These are phyloP conservation scores for Kokia cookei DNA, from an alignment of 441 rosid species.

Conservation along the genomic window DNA sequence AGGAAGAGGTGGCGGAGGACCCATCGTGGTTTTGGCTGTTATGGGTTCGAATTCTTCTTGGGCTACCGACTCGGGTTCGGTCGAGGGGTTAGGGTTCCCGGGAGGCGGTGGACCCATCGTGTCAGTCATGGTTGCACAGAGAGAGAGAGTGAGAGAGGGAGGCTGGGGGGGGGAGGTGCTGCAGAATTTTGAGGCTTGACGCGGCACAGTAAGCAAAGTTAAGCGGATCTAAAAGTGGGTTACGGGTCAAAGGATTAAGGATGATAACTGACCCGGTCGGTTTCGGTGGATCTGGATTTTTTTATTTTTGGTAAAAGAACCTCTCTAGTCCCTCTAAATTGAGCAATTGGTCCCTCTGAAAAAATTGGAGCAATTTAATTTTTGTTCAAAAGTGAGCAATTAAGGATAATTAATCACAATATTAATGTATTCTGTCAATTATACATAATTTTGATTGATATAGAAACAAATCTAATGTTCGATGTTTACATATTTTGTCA, in stretches of 20 bases:
- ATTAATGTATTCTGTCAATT: rapidly evolving
- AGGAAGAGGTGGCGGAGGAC: constrained; percentile 63
- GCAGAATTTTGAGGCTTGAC: background rate
- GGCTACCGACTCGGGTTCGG: constrained; percentile 8
- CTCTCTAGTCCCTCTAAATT: no score
- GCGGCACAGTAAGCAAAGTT: background rate
- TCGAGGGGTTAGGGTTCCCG: constrained; percentile 16
- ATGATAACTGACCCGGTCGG: background rate
- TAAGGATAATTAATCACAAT: no score
- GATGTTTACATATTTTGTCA: no score
- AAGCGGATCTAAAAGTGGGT: background rate
- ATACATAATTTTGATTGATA: no score
- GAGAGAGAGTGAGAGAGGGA: background rate
- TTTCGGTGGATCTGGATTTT: background rate
- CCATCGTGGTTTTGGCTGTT: constrained; percentile 27
- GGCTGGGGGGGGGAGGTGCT: background rate
- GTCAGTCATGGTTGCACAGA: constrained; percentile 30
- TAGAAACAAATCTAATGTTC: rapidly evolving
- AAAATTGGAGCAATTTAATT: no score
- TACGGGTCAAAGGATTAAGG: background rate
- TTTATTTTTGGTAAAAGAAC: no score
- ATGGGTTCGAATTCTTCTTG: constrained; percentile 13
- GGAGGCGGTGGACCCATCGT: constrained; percentile 69
- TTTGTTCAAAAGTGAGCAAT: rapidly evolving
- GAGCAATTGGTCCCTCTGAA: no score